A percentile compares a stretch with the other conserved stretches of the same genome.
These are phyloP conservation scores for Clathrus columnatus DNA, from an alignment of 768 basidiomycete genomes.

Conservation along the genomic window DNA sequence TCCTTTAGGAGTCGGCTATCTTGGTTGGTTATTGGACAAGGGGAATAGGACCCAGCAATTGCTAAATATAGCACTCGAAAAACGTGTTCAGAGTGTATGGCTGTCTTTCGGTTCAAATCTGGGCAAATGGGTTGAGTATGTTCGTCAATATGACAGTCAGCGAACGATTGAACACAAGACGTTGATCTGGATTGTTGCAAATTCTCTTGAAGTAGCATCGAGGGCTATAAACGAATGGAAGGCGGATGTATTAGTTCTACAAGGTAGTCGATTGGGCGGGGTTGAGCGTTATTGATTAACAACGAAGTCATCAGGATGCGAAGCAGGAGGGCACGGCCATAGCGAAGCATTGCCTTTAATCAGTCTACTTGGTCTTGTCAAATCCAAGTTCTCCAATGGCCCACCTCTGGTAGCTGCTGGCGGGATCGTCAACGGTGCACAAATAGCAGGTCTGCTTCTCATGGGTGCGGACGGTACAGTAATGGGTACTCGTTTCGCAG, in stretches of 20 bases:
- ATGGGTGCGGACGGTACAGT: slow-evolving; percentile 64
- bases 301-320: slow-evolving; percentile 41
- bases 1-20: slow-evolving; percentile 67
- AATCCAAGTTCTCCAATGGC: slow-evolving; percentile 31
- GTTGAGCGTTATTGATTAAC: neutral
- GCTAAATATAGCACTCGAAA: slow-evolving; percentile 43
- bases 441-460: slow-evolving; percentile 55
- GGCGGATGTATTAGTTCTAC: slow-evolving; percentile 66
- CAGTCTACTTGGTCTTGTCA: slow-evolving; percentile 48
- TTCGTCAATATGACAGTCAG: slow-evolving; percentile 43
- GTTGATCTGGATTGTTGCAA: slow-evolving; percentile 57
- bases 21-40: slow-evolving; percentile 63
- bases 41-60: slow-evolving; percentile 25
- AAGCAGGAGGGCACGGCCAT: slow-evolving; percentile 74
- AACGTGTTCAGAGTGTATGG: slow-evolving; percentile 60
- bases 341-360: slow-evolving; percentile 48
- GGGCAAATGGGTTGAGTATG: slow-evolving; percentile 48
- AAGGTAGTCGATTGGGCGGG: too few species aligned
- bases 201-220: slow-evolving; percentile 49
- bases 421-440: slow-evolving; percentile 55
- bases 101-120: slow-evolving; percentile 59
- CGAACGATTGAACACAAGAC: slow-evolving; percentile 28
- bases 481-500: slow-evolving; percentile 67
- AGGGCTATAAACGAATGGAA: slow-evolving; percentile 58
- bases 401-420: slow-evolving; percentile 64